phyloP scores from a whole-genome alignment of 495 filamentous ascomycete genomes.

The Pseudoneurospora amorphoporcata region DNA sequence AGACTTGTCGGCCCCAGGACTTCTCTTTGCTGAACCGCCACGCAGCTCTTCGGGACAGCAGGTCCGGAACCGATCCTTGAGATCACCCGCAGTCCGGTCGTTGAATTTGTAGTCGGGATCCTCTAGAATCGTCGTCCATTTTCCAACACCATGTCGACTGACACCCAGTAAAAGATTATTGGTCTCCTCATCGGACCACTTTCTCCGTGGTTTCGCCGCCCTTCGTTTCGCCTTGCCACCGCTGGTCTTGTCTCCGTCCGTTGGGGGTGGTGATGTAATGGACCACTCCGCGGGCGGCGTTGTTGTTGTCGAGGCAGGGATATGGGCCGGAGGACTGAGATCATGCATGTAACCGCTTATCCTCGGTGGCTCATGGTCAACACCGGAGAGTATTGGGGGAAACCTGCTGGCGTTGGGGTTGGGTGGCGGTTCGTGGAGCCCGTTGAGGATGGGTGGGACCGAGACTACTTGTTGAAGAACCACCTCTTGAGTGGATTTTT shows the following conservation, averaged over 20 bases:
- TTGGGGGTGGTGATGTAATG: neutral
- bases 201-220: conserved; percentile 41
- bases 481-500: conserved; percentile 39
- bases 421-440: conserved; percentile 66
- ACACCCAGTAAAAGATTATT: conserved; percentile 67
- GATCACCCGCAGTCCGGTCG: conserved; percentile 61
- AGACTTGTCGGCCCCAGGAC: neutral
- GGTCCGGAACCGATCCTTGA: conserved; percentile 79
- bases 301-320: neutral
- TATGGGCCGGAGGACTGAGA: conserved; percentile 10
- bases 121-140: conserved; percentile 78
- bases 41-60: conserved; percentile 56
- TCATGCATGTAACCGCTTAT: conserved; percentile 14
- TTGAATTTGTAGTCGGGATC: conserved; percentile 68
- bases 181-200: conserved; percentile 81
- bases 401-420: conserved; percentile 64
- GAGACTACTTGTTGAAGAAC: neutral
- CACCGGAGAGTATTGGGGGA: conserved; percentile 55
- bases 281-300: neutral
- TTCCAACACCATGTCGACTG: conserved; percentile 71
- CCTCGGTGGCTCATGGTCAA: conserved; percentile 26
- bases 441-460: conserved; percentile 56
- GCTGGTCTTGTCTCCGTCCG: conserved; percentile 15
- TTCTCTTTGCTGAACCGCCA: conserved; percentile 21
- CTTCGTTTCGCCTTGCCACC: conserved; percentile 29